phyloP scores from a whole-genome alignment of 768 basidiomycete species.

The Amanita thiersii region DNA sequence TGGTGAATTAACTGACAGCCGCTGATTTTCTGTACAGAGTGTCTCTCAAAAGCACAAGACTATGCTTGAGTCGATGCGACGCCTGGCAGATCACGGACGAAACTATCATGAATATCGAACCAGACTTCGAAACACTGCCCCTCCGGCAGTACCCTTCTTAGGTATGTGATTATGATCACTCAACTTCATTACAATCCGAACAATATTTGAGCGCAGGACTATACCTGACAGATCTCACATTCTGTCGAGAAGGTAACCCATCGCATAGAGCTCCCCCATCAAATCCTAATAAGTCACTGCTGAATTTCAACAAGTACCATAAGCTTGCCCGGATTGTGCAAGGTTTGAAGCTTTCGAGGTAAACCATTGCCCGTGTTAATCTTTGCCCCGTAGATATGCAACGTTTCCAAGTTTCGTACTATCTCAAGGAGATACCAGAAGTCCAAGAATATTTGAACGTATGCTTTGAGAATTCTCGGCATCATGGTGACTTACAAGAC shows the following conservation, averaged over 20 bases:
- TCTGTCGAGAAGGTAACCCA: slow-evolving; percentile 92
- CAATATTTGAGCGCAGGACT: slow-evolving; percentile 38
- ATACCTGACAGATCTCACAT: slow-evolving; percentile 89
- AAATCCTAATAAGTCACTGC: slow-evolving; percentile 65
- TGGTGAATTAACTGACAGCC: background rate
- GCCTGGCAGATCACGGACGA: slow-evolving; percentile 83
- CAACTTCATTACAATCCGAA: background rate
- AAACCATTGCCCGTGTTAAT: background rate
- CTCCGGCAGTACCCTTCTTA: slow-evolving; percentile 93
- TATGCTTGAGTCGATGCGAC: slow-evolving; percentile 72
- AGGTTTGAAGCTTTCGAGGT: slow-evolving; percentile 31
- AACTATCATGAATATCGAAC: slow-evolving; percentile 91
- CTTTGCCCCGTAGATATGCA: slow-evolving; percentile 63
- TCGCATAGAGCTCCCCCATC: slow-evolving; percentile 74
- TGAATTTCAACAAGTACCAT: slow-evolving; percentile 97
- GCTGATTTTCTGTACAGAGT: slow-evolving; percentile 56
- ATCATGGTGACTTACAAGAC: slow-evolving; percentile 78
- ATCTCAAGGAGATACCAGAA: slow-evolving; percentile 83
- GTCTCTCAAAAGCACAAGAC: slow-evolving; percentile 79
- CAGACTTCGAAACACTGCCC: slow-evolving; percentile 77
- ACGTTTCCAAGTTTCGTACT: slow-evolving; percentile 83
- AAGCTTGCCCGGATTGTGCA: slow-evolving; percentile 82
- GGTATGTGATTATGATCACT: slow-evolving; percentile 35
- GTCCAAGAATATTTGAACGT: slow-evolving; percentile 73
- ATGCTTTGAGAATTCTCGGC: slow-evolving; percentile 67